Base-by-base conservation (phyloP, 2,329 filamentous ascomycete genomes). In the Cladosporium sp. region DNA sequence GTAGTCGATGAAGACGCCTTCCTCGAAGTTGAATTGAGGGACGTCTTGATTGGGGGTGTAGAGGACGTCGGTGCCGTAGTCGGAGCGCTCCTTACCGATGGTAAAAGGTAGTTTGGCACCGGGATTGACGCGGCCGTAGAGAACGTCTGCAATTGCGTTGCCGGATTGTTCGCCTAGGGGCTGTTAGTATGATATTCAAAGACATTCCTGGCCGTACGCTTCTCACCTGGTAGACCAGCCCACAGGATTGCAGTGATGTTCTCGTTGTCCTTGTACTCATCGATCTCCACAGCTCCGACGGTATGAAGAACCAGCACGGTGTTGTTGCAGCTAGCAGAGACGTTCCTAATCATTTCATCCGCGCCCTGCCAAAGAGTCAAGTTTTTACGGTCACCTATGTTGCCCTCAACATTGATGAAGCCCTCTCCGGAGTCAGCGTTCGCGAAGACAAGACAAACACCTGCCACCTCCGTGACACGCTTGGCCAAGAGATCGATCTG, bases 301-400 rank as follows among this genome's bases (percentile, higher is more conserved):
- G 86, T 88, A 72, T 96, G 91, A 48, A 96, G 85, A 51, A 96
- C 82, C 9, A 96, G 87, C 52, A 96, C 86, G 9, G 89, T 95
- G 76, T 95, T 95, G 71, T 84, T 82, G 74, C 85, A 89, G 55
- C 81, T 66, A 11, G 83, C 76, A 1, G 88, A 83, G 12, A 95
- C 88, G 42, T 85, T 88, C 69, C 86, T 80, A 69, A 96, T 85
- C 50, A 96, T 56, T 2, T 42, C 55, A 34, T 63, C 61, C 8
- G 54, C 58, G 9, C 50, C 51, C 38, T 59, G 56, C 73, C 73
- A 77, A 11, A 72, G 70, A 38, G 75, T 68, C 18, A 77, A 65
- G 55, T 76, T 69, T 50, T 71, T 74, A 30, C 75, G 68, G 50
- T 79, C 76, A 18, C 74, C 76, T 4, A 64, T 63, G 47, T 73